phyloP scores from a whole-genome alignment of 2,329 filamentous ascomycete genomes.

The Aspergillus intermedius region DNA sequence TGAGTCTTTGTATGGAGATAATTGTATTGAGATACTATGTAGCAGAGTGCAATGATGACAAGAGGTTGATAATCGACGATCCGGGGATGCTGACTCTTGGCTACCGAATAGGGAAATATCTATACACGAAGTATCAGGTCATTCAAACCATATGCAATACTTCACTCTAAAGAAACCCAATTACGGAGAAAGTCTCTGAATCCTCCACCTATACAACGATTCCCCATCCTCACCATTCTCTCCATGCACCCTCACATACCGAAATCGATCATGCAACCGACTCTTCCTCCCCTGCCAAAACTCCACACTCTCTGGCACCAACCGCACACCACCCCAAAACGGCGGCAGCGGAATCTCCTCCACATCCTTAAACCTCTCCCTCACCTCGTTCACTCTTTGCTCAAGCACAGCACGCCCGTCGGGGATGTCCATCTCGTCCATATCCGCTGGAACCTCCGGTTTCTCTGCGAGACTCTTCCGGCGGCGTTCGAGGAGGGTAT shows the following conservation, averaged over 20 bases:
- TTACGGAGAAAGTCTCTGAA: constrained; percentile 37
- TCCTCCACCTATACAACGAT: constrained; percentile 40
- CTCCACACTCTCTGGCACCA: constrained; percentile 80
- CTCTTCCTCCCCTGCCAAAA: constrained; percentile 94
- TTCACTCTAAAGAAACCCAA: not conserved
- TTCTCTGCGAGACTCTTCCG: constrained; percentile 17
- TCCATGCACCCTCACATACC: constrained; percentile 67
- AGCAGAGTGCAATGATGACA: too few relatives aligned
- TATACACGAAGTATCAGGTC: not conserved
- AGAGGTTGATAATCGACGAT: not conserved
- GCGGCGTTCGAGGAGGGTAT: constrained; percentile 16
- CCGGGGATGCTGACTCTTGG: not conserved
- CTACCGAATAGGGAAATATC: constrained; percentile 8
- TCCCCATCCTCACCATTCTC: constrained; percentile 35
- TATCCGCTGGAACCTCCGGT: constrained; percentile 20
- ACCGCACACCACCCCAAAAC: constrained; percentile 88
- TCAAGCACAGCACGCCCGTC: constrained; percentile 71
- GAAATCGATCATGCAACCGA: constrained; percentile 87
- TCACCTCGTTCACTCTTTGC: constrained; percentile 66
- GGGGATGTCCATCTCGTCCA: constrained; percentile 40
- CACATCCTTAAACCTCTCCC: constrained; percentile 65
- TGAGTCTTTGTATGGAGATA: not conserved
- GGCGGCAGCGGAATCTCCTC: constrained; percentile 83
- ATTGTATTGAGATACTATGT: not conserved
- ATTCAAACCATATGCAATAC: not conserved